Conservation (phyloP, 2,329 filamentous ascomycete genomes). For the Beauveria medogensis region DNA sequence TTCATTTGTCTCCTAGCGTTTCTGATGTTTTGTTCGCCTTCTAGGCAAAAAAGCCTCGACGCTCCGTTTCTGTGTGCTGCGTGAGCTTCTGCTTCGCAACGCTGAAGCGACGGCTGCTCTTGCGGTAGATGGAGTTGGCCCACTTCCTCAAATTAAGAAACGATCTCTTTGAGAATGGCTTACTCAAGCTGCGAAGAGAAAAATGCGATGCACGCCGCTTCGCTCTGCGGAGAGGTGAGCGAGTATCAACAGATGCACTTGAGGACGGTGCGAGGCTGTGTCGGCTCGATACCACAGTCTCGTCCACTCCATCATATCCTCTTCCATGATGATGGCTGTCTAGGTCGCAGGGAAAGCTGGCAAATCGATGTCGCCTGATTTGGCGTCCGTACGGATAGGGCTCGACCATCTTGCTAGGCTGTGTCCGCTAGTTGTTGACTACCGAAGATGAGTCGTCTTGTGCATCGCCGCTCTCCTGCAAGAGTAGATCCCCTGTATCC, state of each 20-base stretch:
- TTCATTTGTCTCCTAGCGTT: constrained; percentile 18
- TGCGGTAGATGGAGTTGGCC: constrained; percentile 21
- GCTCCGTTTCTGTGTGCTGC: constrained; percentile 19
- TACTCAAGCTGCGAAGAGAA: constrained; percentile 22
- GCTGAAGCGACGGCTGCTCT: constrained; percentile 19
- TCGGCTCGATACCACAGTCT: constrained; percentile 4
- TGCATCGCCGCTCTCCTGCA: constrained; percentile 11
- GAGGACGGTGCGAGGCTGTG: constrained; percentile 3
- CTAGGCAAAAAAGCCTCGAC: constrained; percentile 21
- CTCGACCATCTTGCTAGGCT: constrained; percentile 13
- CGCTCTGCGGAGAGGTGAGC: constrained; percentile 12
- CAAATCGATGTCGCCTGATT: neutral
- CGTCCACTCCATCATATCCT: constrained; percentile 6
- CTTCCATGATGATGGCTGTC: neutral
- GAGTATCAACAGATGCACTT: neutral
- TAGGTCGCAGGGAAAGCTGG: neutral
- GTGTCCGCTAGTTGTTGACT: constrained; percentile 21
- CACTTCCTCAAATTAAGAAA: constrained; percentile 23
- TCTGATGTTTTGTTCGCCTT: constrained; percentile 19
- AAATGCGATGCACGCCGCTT: constrained; percentile 27
- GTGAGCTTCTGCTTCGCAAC: constrained; percentile 21
- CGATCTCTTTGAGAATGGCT: constrained; percentile 19
- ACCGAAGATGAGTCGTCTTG: constrained; percentile 19
- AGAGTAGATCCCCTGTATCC: neutral
- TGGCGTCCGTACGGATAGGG: neutral